These are phyloP conservation scores for Lasiosphaeria miniovina DNA, from an alignment of 495 filamentous ascomycete species.

Conservation along the genomic window DNA sequence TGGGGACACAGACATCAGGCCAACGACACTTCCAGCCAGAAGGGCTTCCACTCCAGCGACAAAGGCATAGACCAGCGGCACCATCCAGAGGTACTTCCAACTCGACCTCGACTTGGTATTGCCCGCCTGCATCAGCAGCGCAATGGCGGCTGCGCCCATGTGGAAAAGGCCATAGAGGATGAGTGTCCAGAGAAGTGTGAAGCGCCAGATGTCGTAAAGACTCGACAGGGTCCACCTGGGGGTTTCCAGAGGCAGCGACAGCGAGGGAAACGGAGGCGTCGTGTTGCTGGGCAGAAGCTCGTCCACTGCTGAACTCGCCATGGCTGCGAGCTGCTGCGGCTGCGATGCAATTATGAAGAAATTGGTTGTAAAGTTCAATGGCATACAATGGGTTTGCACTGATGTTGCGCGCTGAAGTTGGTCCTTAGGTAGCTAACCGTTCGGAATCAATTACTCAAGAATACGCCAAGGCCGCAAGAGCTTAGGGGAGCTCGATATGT, in stretches of 20 bases:
- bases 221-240: slow-evolving; percentile 70
- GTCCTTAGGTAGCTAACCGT: too few species aligned
- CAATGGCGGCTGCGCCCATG: slow-evolving; percentile 66
- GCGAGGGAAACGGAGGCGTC: slow-evolving; percentile 78
- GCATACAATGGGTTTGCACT: too few species aligned
- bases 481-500: neutral
- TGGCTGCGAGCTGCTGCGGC: too few species aligned
- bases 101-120: slow-evolving; percentile 47
- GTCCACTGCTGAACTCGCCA: slow-evolving; percentile 18
- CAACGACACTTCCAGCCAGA: slow-evolving; percentile 84
- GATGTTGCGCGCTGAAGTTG: too few species aligned
- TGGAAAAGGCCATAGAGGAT: slow-evolving; percentile 66
- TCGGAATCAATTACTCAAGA: too few species aligned
- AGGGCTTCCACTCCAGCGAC: slow-evolving; percentile 78
- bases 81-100: slow-evolving; percentile 73
- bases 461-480: too few species aligned
- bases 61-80: slow-evolving; percentile 71
- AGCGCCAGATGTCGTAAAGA: slow-evolving; percentile 80
- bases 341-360: too few species aligned
- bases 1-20: slow-evolving; percentile 71
- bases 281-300: slow-evolving; percentile 63
- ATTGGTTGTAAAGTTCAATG: too few species aligned
- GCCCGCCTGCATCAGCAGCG: slow-evolving; percentile 65
- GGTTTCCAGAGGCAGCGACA: slow-evolving; percentile 67
- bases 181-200: slow-evolving; percentile 87